Evolutionary conservation across 495 filamentous ascomycete genomes (phyloP).

Genomic region (Pyrenula aspistea): DNA sequence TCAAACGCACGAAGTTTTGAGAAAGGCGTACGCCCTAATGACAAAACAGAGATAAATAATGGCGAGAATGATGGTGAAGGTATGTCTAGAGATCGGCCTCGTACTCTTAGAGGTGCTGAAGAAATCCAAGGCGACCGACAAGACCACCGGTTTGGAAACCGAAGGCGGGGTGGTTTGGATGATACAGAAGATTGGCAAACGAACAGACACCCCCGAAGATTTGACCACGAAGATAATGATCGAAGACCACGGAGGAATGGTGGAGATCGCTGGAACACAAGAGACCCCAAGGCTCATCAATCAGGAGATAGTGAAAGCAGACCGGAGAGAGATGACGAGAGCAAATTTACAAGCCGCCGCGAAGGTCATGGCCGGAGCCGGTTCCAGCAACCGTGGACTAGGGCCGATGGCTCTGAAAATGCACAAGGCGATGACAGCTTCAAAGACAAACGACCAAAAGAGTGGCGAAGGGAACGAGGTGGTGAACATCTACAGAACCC

Average conservation of each 20-base stretch:
- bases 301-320: slow-evolving; percentile 28
- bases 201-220: slow-evolving; percentile 38
- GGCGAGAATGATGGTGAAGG: slow-evolving; percentile 40
- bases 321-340: slow-evolving; percentile 29
- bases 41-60: background rate
- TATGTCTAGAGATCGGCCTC: slow-evolving; percentile 35
- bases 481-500: slow-evolving; percentile 36
- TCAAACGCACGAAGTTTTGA: background rate
- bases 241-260: slow-evolving; percentile 42
- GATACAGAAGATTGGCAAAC: slow-evolving; percentile 49
- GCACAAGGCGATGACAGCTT: slow-evolving; percentile 38
- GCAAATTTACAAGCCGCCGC: slow-evolving; percentile 13
- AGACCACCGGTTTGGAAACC: slow-evolving; percentile 20
- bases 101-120: slow-evolving; percentile 28
- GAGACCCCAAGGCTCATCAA: slow-evolving; percentile 35
- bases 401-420: slow-evolving; percentile 40
- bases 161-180: slow-evolving; percentile 28
- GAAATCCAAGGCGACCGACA: slow-evolving; percentile 25
- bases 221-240: slow-evolving; percentile 43
- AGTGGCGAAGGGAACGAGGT: slow-evolving; percentile 50
- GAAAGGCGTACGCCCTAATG: background rate
- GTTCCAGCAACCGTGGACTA: slow-evolving; percentile 45
- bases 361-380: slow-evolving; percentile 34
- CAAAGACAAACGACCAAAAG: slow-evolving; percentile 40
- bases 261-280: slow-evolving; percentile 38